These are phyloP conservation scores for Nicotiana rustica DNA, from an alignment of 305 asterid genomes.

Conservation along the genomic window DNA sequence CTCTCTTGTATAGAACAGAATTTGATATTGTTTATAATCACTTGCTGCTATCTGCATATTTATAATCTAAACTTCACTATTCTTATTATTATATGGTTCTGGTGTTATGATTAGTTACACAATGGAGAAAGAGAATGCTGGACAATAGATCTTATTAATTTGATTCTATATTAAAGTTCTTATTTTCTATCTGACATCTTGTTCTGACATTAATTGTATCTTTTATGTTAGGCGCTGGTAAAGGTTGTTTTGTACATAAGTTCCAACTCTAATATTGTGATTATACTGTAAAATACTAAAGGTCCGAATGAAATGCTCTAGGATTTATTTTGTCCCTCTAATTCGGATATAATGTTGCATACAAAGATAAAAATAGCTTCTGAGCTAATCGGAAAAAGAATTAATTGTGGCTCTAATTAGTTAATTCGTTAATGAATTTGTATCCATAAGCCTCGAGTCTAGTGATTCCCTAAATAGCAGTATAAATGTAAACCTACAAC, in stretches of 20 bases:
- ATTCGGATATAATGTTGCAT: neutral
- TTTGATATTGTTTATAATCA: slow-evolving; percentile 1
- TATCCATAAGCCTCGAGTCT: neutral
- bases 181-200: neutral
- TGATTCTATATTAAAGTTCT: neutral
- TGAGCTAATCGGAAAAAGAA: neutral
- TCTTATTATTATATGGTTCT: slow-evolving; percentile 1
- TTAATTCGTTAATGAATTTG: slow-evolving; percentile 12
- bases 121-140: neutral
- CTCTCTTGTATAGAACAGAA: slow-evolving; percentile 8
- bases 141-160: neutral
- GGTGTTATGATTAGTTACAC: neutral
- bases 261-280: neutral
- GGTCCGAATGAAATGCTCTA: neutral
- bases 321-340: neutral
- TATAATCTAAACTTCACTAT: slow-evolving; percentile 17
- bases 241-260: neutral
- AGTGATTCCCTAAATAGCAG: neutral
- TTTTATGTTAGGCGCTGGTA: neutral
- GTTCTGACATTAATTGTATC: neutral
- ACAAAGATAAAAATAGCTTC: neutral
- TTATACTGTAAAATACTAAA: neutral
- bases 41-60: slow-evolving; percentile 4
- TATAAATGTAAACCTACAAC: neutral
- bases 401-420: slow-evolving; percentile 2